Evolutionary conservation across 1,284 basidiomycete species (phyloP), one percentile per base, ranked within the genome.

Genomic region (Neonothopanus nambi): DNA sequence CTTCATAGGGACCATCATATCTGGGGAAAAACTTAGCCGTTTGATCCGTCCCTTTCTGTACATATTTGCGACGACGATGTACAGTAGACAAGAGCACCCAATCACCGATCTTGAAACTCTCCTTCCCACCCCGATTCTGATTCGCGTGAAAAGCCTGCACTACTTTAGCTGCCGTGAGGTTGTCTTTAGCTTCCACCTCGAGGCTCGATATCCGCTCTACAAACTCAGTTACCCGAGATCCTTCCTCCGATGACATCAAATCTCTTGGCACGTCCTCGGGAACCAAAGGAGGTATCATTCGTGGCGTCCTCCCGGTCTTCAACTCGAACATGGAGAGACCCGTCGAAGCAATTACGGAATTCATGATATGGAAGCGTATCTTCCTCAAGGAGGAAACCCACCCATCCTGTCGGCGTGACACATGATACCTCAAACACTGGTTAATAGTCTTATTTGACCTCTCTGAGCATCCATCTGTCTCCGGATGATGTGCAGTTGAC

Each of bases 291-390:
- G 64, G 68, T 3, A 68, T 57, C 5, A 68, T 3, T 0, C 58
- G 50, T 0, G 70, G 70, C 0, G 60, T 61, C 3, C 56, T 43
- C 1, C 67, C 64, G 2, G 61, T 50, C 3, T 65, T 60, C 0
- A 70, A 57, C 35, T 71, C 61, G 62, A 79, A 79, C 0, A 65
- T 70, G 0, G 72, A 66, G 21, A 64, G 64, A 0, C 64, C 64
- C 1, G 70, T 76, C 2, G 70, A 65, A 36, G 58, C 33, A 30
- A 63, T 73, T 4, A 66, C 46, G 0, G 63, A 57, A 41, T 71
- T 73, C 67, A 77, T 78, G 48, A 74, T 66, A 0, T 63, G 58
- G 55, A 78, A 79, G 20, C 64, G 64, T 0, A 76, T 65, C 0
- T 60, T 43, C 0, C 73, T 72, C 0, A 80, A 60, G 0, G 65